These are phyloP conservation scores for Solanum corneliomulleri DNA, from an alignment of 257 asterid genomes.

Conservation along the genomic window DNA sequence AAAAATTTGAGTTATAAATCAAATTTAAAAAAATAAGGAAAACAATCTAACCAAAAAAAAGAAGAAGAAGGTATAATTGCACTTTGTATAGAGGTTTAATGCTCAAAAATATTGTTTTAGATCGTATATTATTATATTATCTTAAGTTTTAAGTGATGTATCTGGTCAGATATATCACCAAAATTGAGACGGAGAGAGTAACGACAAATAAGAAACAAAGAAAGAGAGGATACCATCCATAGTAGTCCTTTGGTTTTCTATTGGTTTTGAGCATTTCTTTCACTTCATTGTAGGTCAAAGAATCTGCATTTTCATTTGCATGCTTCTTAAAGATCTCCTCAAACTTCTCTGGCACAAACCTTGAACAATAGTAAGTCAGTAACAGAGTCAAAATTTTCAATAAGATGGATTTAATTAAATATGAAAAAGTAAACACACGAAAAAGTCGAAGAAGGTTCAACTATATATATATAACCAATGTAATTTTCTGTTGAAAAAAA, in stretches of 20 bases:
- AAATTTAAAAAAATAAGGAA: background rate
- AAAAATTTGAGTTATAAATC: background rate
- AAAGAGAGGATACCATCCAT: conserved; percentile 50
- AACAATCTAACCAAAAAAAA: background rate
- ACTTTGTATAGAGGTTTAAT: background rate
- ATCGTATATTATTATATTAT: too few relatives aligned
- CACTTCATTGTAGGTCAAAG: conserved; percentile 57
- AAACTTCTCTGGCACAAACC: conserved; percentile 59
- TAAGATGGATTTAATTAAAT: too few relatives aligned
- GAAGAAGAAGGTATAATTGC: background rate
- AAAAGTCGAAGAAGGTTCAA: background rate
- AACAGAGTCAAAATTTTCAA: background rate
- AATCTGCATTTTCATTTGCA: conserved; percentile 25
- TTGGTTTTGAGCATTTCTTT: conserved; percentile 42
- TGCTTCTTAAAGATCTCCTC: conserved; percentile 63
- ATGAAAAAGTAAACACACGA: background rate
- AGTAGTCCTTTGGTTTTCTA: conserved; percentile 58
- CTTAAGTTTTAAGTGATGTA: background rate
- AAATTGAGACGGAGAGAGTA: background rate
- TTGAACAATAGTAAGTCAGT: background rate
- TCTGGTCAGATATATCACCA: background rate
- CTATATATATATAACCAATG: too few relatives aligned
- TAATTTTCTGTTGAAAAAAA: too few relatives aligned
- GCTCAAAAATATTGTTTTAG: background rate
- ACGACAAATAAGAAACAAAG: background rate